Evolutionary conservation across 208 protist genomes (phyloP).

Genomic region (Acanthamoeba royreba): DNA sequence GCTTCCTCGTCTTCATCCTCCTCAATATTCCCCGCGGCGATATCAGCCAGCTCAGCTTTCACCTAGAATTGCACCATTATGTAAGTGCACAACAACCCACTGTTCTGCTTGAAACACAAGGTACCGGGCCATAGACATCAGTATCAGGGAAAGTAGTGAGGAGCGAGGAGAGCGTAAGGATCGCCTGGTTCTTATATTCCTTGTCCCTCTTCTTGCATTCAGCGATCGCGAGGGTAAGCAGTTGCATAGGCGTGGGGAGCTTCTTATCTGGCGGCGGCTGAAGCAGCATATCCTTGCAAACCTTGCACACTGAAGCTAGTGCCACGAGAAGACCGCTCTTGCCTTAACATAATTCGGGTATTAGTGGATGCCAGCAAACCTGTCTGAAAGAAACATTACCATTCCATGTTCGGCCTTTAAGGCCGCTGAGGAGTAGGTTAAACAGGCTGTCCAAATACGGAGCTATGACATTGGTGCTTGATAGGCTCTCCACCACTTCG

Average conservation of each 20-base stretch:
- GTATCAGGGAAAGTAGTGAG: slow-evolving; percentile 35
- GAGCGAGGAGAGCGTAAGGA: slow-evolving; percentile 40
- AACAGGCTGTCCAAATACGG: slow-evolving; percentile 55
- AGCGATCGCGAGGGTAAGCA: slow-evolving; percentile 31
- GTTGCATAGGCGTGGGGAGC: slow-evolving; percentile 5
- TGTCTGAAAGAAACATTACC: slow-evolving; percentile 24
- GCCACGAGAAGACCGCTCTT: slow-evolving; percentile 8
- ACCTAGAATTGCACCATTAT: neutral
- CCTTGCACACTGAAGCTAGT: neutral
- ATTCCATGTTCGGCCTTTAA: slow-evolving; percentile 61
- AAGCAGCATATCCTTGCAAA: slow-evolving; percentile 29
- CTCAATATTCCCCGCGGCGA: neutral
- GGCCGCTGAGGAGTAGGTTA: slow-evolving; percentile 29
- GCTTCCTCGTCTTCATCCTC: slow-evolving; percentile 11
- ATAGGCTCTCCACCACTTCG: neutral
- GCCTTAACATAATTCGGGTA: neutral
- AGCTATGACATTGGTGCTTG: slow-evolving; percentile 11
- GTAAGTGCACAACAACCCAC: neutral
- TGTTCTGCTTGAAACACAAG: neutral
- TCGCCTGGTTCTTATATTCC: slow-evolving; percentile 63
- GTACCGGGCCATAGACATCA: slow-evolving; percentile 50
- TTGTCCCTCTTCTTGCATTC: slow-evolving; percentile 71
- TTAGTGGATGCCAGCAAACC: neutral
- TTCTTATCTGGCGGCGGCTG: neutral
- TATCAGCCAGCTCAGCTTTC: neutral